Evolutionary conservation across 1,284 basidiomycete species (phyloP), one percentile per base, ranked within the genome.

Genomic region (Xanthoconium separans): DNA sequence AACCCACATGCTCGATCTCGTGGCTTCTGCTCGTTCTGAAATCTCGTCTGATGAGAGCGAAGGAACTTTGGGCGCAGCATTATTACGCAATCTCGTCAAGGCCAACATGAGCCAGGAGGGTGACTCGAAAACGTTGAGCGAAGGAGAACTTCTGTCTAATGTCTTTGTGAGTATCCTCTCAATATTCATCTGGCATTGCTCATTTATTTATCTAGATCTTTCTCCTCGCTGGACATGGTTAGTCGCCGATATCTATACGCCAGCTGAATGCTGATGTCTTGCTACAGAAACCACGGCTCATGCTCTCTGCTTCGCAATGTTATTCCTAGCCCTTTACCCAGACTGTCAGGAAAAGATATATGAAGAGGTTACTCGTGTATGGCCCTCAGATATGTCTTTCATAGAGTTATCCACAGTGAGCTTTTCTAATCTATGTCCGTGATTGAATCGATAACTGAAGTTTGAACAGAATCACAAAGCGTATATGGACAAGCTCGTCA

Each of bases 291-390:
- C 77, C 0, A 73, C 74, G 1, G 68, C 78, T 7, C 76, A 80
- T 55, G 68, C 77, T 0, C 63, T 80, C 5, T 70, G 69, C 37
- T 80, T 78, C 39, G 62, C 70, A 1, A 55, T 79, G 12, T 64
- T 61, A 1, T 62, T 78, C n/a, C 60, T 82, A 4, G 80, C 80
- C 0, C 61, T 80, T 13, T 65, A 79, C 58, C 77, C 76, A 3
- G 73, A 77, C 1, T 64, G 70, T 20, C 80, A 81, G 57, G 64
- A 71, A 18, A 76, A 70, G 48, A 47, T 79, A 0, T 75, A 73
- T 45, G 69, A 75, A 45, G 76, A 81, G 49, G 65, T 72, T 16
- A 42, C 50, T 8, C 54, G 47, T 11, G 47, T 75, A 43, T 77
- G 75, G 70, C 71, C 75, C 5, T 58, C 48, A 16, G 54, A 69